Base-by-base conservation (phyloP, 768 basidiomycete genomes). In the Mycena belliarum region DNA sequence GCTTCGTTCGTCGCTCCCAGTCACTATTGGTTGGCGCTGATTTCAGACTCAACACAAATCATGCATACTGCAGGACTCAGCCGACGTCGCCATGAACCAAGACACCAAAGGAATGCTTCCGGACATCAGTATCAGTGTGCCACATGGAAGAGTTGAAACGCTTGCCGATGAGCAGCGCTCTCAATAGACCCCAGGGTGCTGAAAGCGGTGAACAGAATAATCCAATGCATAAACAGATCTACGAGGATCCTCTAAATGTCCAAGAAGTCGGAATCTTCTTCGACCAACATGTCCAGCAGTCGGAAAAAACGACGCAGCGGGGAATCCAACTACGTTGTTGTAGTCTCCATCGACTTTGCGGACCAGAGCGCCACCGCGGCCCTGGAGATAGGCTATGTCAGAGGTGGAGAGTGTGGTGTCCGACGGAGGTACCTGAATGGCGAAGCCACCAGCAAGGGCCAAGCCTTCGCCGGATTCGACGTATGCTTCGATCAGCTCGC, bases 391-490 rank as follows among this genome's bases (percentile, higher is more conserved):
- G 33, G 16, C 20, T 14, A 23, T 47, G 20, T 16, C 47, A 45
- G 26, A 50, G 52, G 29, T 25, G 25, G 33, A 18, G 26, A 55
- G 49, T 35, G 25, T 23, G 20, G 41, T 41, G 32, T 16, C 18
- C 44, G 26, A 10, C 21, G 24, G 24, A 42, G 20, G 65, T 61
- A 93, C 93, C 79, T 98, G 96, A 38, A 94, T 85, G 2, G 93
- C 94, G 69, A 98, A 98, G 0, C 96, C 96, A 4, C 96, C 96
- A 0, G 96, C 95, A 20, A 93, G 82, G 66, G 94, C 89, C 40
- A 86, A 69, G 0, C 95, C 95, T 74, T 97, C 95, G 7, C 87
- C 90, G 52, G 81, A 88, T 33, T 93, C 86, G 20, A 85, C 92
- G 63, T 98, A 98, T 10, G 93, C 89, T 59, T 88, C 66, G 10